Conservation (phyloP, 441 rosid genomes). For the Populus hybrid region DNA sequence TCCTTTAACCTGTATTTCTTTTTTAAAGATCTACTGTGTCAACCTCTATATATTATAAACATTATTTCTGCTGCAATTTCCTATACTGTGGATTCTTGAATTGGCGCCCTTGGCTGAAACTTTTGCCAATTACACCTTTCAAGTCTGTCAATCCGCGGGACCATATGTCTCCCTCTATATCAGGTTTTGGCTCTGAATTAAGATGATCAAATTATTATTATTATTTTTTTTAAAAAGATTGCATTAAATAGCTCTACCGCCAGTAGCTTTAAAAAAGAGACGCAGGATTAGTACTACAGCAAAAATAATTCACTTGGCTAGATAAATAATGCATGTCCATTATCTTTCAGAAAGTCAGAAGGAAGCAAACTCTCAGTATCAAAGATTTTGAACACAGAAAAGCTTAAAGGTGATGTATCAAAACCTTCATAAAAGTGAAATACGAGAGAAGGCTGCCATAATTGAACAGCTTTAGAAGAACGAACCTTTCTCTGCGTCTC, state of each 20-base stretch:
- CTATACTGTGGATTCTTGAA: not conserved
- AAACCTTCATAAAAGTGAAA: conserved; percentile 12
- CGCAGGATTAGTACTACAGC: not conserved
- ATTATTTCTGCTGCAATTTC: not conserved
- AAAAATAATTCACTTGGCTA: not conserved
- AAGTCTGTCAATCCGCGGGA: conserved; percentile 8
- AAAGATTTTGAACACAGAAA: conserved; percentile 11
- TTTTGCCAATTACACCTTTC: conserved; percentile 12
- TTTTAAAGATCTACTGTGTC: not conserved
- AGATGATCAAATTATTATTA: not conserved
- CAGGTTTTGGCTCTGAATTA: not conserved
- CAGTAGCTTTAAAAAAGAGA: not conserved
- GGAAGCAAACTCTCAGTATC: conserved; percentile 10
- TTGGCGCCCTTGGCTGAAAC: conserved; percentile 7
- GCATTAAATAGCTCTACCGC: not conserved
- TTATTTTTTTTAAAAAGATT: too few relatives aligned
- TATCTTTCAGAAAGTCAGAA: not conserved
- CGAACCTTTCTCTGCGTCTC: not conserved
- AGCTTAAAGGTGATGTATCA: conserved; percentile 11
- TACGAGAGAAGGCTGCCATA: conserved; percentile 25
- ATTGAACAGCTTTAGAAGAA: conserved; percentile 15
- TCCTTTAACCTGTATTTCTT: not conserved
- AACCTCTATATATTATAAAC: not conserved
- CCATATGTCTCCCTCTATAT: conserved; percentile 3
- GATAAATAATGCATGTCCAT: not conserved